phyloP scores from a whole-genome alignment of 1,284 basidiomycete species.

The Veloboletus limbatus region DNA sequence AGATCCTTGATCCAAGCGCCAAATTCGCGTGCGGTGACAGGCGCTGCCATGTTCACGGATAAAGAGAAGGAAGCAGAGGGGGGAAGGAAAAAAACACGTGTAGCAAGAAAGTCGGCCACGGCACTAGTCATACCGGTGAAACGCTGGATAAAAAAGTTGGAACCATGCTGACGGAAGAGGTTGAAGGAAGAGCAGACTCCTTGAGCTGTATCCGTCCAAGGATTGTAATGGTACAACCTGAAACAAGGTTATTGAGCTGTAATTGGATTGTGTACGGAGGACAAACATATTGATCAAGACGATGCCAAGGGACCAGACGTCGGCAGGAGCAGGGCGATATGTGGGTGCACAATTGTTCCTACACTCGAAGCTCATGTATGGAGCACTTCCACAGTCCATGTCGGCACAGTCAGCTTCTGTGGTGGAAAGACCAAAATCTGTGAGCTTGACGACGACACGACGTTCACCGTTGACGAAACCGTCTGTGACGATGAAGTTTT shows the following conservation, averaged over 20 bases:
- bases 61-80: constrained; percentile 30
- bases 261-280: background rate
- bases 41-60: constrained; percentile 40
- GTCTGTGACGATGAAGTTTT: constrained; percentile 92
- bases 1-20: constrained; percentile 84
- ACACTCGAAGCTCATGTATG: constrained; percentile 99
- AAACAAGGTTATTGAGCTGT: constrained; percentile 8
- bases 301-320: constrained; percentile 98
- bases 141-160: constrained; percentile 83
- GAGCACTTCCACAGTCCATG: constrained; percentile 98
- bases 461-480: constrained; percentile 65
- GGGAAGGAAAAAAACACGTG: constrained; percentile 84
- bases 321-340: constrained; percentile 92
- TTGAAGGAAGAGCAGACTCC: constrained; percentile 81
- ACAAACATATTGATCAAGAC: constrained; percentile 95
- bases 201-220: constrained; percentile 91
- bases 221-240: constrained; percentile 96
- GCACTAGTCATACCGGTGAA: constrained; percentile 90
- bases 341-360: constrained; percentile 94
- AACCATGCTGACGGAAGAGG: constrained; percentile 76
- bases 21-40: constrained; percentile 81
- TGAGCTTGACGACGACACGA: constrained; percentile 87
- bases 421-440: constrained; percentile 96
- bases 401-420: constrained; percentile 86
- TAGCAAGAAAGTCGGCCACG: constrained; percentile 85